phyloP scores from a whole-genome alignment of 139 green algal genomes.

The Auxenochlorella pyrenoidosa region DNA sequence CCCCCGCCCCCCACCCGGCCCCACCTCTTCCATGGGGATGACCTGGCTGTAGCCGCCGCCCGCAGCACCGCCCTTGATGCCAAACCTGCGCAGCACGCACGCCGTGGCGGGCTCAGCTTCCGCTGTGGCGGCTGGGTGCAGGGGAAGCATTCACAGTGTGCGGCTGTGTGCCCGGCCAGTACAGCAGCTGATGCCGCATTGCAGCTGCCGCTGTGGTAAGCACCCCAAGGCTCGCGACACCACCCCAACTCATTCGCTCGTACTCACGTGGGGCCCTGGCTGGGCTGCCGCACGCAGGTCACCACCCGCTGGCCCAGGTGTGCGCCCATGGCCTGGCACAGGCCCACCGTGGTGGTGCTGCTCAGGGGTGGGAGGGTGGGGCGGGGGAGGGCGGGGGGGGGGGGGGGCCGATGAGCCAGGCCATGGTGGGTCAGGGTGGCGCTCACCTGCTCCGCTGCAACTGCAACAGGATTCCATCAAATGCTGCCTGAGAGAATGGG shows the following conservation, averaged over 20 bases:
- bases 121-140: no score
- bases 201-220: no score
- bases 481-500: not conserved
- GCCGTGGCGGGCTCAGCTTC: not conserved
- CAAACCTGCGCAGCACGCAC: conserved; percentile 80
- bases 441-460: not conserved
- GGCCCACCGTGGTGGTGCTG: conserved; percentile 94
- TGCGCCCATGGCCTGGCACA: conserved; percentile 96
- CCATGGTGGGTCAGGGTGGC: no score
- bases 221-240: no score
- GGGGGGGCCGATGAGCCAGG: not conserved
- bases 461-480: not conserved
- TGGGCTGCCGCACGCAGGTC: conserved; percentile 95
- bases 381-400: not conserved
- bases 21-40: conserved; percentile 59
- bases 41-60: conserved; percentile 97
- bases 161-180: no score
- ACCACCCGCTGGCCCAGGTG: conserved; percentile 88
- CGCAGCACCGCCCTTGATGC: conserved; percentile 95
- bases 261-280: conserved; percentile 80
- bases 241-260: no score
- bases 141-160: no score
- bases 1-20: not conserved
- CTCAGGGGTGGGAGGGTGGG: not conserved
- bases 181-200: no score